These are phyloP conservation scores for Clonostachys sp. DNA, from an alignment of 2,329 filamentous ascomycete genomes.

Conservation along the genomic window DNA sequence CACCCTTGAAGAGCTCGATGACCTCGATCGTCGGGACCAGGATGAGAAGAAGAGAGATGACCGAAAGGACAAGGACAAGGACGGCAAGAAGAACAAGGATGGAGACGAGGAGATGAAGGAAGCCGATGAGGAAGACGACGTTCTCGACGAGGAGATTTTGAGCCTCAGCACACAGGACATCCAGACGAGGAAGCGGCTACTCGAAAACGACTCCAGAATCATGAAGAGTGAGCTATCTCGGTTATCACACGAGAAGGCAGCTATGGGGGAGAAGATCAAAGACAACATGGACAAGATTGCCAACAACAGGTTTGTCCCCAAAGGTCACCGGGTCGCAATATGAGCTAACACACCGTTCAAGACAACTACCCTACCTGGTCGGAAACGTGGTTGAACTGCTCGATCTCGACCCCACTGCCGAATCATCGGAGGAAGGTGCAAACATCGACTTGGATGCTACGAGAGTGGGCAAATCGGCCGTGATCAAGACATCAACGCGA, in stretches of 20 bases:
- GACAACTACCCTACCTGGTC: slow-evolving; percentile 96
- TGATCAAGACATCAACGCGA: slow-evolving; percentile 98
- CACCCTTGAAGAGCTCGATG: slow-evolving; percentile 87
- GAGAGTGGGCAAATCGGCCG: slow-evolving; percentile 93
- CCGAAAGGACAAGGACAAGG: slow-evolving; percentile 21
- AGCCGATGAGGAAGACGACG: slow-evolving; percentile 61
- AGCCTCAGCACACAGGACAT: slow-evolving; percentile 93
- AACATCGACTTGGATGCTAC: slow-evolving; percentile 98
- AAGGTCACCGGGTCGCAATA: neutral
- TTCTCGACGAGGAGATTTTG: slow-evolving; percentile 90
- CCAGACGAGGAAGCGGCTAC: slow-evolving; percentile 78
- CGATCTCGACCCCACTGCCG: slow-evolving; percentile 91
- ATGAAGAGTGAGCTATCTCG: slow-evolving; percentile 98
- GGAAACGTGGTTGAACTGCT: slow-evolving; percentile 97
- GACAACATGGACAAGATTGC: slow-evolving; percentile 99
- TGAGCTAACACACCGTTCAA: slow-evolving; percentile 25
- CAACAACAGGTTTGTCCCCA: slow-evolving; percentile 76
- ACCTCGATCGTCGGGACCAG: slow-evolving; percentile 76
- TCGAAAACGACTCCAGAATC: slow-evolving; percentile 97
- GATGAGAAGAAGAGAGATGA: slow-evolving; percentile 55
- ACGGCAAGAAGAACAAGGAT: slow-evolving; percentile 45
- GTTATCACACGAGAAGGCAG: slow-evolving; percentile 88
- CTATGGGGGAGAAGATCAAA: slow-evolving; percentile 98
- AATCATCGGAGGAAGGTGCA: slow-evolving; percentile 94
- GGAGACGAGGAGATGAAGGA: slow-evolving; percentile 75